Evolutionary conservation across 2,329 filamentous ascomycete genomes (phyloP), one percentile per base, ranked within the genome.

Genomic region (Xylaria sp.): DNA sequence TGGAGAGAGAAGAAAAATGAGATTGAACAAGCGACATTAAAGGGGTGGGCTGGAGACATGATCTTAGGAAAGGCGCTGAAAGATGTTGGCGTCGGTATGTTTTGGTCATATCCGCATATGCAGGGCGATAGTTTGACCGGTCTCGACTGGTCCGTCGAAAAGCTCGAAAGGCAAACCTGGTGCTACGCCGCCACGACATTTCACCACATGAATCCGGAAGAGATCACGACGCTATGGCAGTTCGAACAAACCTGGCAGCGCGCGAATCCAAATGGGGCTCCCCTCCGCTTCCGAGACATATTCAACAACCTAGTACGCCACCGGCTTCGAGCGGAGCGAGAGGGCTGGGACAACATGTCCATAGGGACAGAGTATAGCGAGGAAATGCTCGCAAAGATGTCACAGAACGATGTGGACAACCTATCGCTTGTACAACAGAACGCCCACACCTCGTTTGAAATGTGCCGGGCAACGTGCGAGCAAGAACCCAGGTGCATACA

Each of bases 141-240:
- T 4, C 54, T 71, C 15, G 63, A 71, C 57, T 68, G 64, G 67
- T 60, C 56, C 9, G 60, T 66, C 23, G 58, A 65, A 38, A 69
- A 70, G 25, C 57, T 70, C 17, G 63, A 63, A 33, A 62, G 59
- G 42, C 60, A 55, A 17, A 56, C 67, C 5, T 70, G 69, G 69
- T 70, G 69, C 33, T 70, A 64, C 19, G 62, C 67, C 9, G 62
- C 68, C 19, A 58, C 65, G 23, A 68, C 66, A 7, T 70, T 70
- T 45, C 69, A 70, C 23, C 68, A 70, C 59, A 66, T 69, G 64
- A 64, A 4, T 54, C 21, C 58, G 2, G 50, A 61, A 2, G 68
- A 70, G 42, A 61, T 69, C 61, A 42, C 58, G 15, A 61, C 46
- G 15, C 53, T 69, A 31, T 70, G 67, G 68, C 52, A 62, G 38